phyloP scores from a whole-genome alignment of 1,139 yeast genomes.

The Saccharomycopsis hybrid region DNA sequence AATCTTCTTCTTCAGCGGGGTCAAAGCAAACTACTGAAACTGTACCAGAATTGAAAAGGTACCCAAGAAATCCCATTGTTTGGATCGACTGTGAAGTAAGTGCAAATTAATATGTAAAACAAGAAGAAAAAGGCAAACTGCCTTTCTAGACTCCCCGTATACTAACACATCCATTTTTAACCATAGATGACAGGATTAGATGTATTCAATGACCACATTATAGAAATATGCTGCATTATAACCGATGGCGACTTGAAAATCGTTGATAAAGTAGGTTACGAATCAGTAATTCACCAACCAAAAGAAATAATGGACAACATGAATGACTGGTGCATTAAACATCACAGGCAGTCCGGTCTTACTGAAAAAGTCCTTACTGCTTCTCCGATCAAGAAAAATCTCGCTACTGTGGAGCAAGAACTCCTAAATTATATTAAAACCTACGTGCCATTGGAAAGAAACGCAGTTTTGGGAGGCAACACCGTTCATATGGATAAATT shows the following conservation, averaged over 20 bases:
- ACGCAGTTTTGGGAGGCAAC: slow-evolving; percentile 82
- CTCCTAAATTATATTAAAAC: slow-evolving; percentile 54
- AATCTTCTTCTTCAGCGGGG: no score
- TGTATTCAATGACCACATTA: slow-evolving; percentile 62
- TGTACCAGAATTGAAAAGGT: no score
- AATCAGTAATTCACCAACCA: slow-evolving; percentile 75
- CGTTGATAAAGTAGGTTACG: slow-evolving; percentile 66
- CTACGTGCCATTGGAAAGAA: slow-evolving; percentile 45
- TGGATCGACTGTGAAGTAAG: slow-evolving; percentile 93
- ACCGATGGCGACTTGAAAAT: slow-evolving; percentile 76
- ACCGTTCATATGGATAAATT: slow-evolving; percentile 87
- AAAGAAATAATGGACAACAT: slow-evolving; percentile 58
- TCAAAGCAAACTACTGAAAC: no score
- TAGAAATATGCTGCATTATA: slow-evolving; percentile 85
- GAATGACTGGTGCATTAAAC: slow-evolving; percentile 82
- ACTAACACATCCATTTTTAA: background rate
- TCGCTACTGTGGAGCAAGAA: slow-evolving; percentile 56
- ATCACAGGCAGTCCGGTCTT: slow-evolving; percentile 76
- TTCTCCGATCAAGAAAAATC: slow-evolving; percentile 36
- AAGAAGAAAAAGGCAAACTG: background rate
- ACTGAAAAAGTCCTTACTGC: slow-evolving; percentile 60
- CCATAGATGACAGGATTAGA: slow-evolving; percentile 94
- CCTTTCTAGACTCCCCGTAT: background rate
- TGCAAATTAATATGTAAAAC: slow-evolving; percentile 23
- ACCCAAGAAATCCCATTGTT: slow-evolving; percentile 43